Percentiles rank a stretch among this genome's conserved stretches.
Evolutionary conservation across 805 yeast genomes (phyloP).

Genomic region (Saturnispora ahearnii): DNA sequence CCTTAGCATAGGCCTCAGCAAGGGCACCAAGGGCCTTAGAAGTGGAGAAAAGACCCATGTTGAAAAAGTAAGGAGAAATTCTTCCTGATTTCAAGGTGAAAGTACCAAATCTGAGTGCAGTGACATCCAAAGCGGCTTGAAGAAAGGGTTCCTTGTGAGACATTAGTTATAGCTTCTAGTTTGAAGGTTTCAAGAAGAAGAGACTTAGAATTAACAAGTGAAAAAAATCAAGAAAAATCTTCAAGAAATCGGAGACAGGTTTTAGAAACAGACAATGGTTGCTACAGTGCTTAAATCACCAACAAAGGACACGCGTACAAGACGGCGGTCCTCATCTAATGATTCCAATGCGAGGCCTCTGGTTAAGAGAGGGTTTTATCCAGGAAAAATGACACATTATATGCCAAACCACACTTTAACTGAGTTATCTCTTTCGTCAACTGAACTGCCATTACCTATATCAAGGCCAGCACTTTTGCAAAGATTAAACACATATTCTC

Average conservation of each 20-base stretch:
- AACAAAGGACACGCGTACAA: not conserved
- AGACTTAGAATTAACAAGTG: not conserved
- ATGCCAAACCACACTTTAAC: not conserved
- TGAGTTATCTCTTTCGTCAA: not conserved
- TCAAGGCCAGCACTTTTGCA: constrained; percentile 24
- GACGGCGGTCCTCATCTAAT: not conserved
- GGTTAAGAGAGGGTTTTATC: not conserved
- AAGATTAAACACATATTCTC: constrained; percentile 36
- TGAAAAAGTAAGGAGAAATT: constrained; percentile 91
- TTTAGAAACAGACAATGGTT: not conserved
- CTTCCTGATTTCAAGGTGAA: constrained; percentile 92
- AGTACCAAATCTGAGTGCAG: constrained; percentile 79
- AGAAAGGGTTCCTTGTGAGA: constrained; percentile 41
- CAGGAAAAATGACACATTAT: not conserved
- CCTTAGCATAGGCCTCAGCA: constrained; percentile 82
- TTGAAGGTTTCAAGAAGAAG: not conserved
- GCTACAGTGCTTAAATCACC: not conserved
- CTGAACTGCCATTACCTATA: constrained; percentile 7
- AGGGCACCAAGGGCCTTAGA: constrained; percentile 71
- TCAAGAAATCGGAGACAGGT: not conserved
- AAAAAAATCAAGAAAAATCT: not conserved
- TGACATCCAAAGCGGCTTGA: constrained; percentile 69
- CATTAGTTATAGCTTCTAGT: constrained; percentile 2
- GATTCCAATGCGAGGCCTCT: not conserved
- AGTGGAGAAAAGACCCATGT: constrained; percentile 80